A percentile compares a stretch with the other conserved stretches of the same genome.
Evolutionary conservation across 768 basidiomycete genomes (phyloP).

Genomic region (Boletus bicolor): DNA sequence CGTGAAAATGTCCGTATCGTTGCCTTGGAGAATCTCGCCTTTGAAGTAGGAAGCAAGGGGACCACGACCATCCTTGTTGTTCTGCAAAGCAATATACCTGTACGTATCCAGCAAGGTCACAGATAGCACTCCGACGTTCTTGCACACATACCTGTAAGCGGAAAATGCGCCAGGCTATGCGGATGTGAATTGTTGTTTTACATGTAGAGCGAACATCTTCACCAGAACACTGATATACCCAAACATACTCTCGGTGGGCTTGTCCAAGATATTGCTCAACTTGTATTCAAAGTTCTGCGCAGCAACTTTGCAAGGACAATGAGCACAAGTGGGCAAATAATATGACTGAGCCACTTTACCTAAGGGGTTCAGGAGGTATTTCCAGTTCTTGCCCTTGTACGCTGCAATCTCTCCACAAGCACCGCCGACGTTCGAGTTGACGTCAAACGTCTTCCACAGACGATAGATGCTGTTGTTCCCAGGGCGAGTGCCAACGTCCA

Average conservation of each 20-base stretch:
- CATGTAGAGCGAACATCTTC: constrained; percentile 15
- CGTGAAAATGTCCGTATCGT: constrained; percentile 88
- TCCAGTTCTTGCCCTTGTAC: constrained; percentile 90
- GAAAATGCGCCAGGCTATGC: constrained; percentile 88
- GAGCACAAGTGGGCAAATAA: neutral
- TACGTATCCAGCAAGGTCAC: constrained; percentile 1
- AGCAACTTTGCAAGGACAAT: constrained; percentile 51
- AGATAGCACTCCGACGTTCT: neutral
- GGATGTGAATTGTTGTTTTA: constrained; percentile 10
- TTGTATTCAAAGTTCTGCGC: constrained; percentile 98
- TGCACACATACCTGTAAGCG: constrained; percentile 59
- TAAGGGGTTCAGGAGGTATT: constrained; percentile 75
- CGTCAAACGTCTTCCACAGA: constrained; percentile 92
- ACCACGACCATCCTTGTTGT: constrained; percentile 75
- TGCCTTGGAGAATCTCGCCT: constrained; percentile 82
- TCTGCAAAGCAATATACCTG: constrained; percentile 85
- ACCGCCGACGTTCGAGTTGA: constrained; percentile 89
- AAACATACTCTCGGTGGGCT: constrained; percentile 84
- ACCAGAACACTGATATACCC: constrained; percentile 96
- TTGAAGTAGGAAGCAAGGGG: constrained; percentile 97
- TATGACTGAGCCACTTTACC: constrained; percentile 41
- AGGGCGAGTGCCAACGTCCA: constrained; percentile 94
- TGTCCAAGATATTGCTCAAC: constrained; percentile 85
- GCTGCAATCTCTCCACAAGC: constrained; percentile 96
- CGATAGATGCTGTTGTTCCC: constrained; percentile 86